Conservation (phyloP, 2,329 filamentous ascomycete genomes). For the Trichoderma atrobrunneum region DNA sequence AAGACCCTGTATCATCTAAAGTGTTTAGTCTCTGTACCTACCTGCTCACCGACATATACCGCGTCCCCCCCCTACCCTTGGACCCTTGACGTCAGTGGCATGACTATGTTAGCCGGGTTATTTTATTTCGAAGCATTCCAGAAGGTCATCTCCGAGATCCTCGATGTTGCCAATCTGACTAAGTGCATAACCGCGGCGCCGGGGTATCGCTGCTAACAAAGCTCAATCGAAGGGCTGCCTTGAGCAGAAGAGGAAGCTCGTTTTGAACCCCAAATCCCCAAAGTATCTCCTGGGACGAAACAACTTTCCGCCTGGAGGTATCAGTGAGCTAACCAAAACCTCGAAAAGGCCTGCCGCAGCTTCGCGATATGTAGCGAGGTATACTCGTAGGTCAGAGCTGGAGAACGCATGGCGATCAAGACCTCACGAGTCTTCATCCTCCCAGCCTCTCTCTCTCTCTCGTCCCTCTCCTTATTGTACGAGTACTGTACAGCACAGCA, state of each 20-base stretch:
- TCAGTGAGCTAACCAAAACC: background rate
- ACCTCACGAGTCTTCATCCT: background rate
- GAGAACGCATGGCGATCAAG: background rate
- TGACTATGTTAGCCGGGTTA: background rate
- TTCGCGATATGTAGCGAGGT: background rate
- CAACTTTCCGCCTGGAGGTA: background rate
- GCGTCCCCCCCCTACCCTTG: too few species aligned
- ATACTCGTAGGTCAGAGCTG: background rate
- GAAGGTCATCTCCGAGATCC: conserved; percentile 16
- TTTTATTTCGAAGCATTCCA: background rate
- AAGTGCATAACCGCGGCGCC: background rate
- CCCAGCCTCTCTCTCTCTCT: background rate
- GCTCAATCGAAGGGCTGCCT: background rate
- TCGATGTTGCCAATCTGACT: conserved; percentile 4
- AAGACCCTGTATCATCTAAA: background rate
- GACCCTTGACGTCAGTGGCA: conserved; percentile 8
- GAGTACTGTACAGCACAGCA: background rate
- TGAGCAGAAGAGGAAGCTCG: background rate
- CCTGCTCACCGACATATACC: conserved; percentile 6
- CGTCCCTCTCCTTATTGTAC: background rate
- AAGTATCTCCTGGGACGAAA: background rate
- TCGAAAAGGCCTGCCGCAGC: background rate
- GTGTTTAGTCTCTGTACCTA: background rate
- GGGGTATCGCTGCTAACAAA: background rate
- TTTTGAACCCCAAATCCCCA: background rate